Evolutionary conservation across 2,329 filamentous ascomycete genomes (phyloP).

Genomic region (Xylaria hypoxylon): DNA sequence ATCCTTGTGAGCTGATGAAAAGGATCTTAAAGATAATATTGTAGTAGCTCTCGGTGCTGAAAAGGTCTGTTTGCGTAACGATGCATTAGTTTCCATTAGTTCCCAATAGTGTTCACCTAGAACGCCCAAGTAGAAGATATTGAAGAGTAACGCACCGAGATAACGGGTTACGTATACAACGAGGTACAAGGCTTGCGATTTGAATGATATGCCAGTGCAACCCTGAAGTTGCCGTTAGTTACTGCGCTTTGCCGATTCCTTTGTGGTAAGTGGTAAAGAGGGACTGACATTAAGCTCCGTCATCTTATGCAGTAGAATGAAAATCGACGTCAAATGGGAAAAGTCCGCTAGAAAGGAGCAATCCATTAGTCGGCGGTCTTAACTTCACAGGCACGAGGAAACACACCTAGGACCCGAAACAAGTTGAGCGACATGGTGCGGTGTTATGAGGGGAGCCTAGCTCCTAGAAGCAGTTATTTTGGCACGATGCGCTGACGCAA

Average conservation of each 20-base stretch:
- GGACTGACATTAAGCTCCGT: conserved; percentile 82
- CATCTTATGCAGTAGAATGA: conserved; percentile 98
- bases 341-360: conserved; percentile 77
- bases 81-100: conserved; percentile 26
- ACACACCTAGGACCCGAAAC: conserved; percentile 68
- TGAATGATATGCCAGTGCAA: conserved; percentile 98
- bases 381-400: conserved; percentile 18
- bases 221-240: conserved; percentile 69
- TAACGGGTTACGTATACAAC: conserved; percentile 95
- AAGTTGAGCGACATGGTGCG: conserved; percentile 65
- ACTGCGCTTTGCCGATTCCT: conserved; percentile 32
- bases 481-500: conserved; percentile 36
- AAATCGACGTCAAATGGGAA: conserved; percentile 92
- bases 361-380: conserved; percentile 39
- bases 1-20: conserved; percentile 89
- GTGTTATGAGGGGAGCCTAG: conserved; percentile 35
- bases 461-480: conserved; percentile 40
- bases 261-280: conserved; percentile 1
- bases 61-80: conserved; percentile 72
- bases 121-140: neutral
- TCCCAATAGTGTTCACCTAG: neutral
- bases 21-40: conserved; percentile 96
- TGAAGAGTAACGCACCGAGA: conserved; percentile 68
- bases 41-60: conserved; percentile 86
- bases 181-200: conserved; percentile 95